Evolutionary conservation across 768 basidiomycete species (phyloP), one percentile per base, ranked within the genome.

Genomic region (Xerocomellus chrysenteron): DNA sequence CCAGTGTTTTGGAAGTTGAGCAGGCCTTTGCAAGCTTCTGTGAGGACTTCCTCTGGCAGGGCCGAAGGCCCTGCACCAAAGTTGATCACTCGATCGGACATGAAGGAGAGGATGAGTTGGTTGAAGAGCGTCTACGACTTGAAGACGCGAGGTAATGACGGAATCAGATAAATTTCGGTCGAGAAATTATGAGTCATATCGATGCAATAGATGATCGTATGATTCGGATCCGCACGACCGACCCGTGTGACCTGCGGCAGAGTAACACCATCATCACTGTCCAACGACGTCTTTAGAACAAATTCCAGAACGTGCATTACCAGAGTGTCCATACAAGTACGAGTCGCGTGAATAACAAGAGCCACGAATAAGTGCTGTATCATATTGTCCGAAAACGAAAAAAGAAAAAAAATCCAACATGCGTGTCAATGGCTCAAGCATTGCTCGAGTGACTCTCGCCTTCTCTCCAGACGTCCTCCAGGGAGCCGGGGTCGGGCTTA

Each of bases 61-160:
- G 91, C 88, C 19, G 94, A 97, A 16, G 97, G 97, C 1, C 97
- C 97, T 50, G 97, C 88, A 49, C 93, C 91, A 72, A 98, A 93
- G 78, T 99, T 98, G 68, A 89, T 82, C 36, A 85, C 80, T 51
- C 93, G 81, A 51, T 56, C 54, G 40, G 66, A 58, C 68, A 70
- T 70, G 52, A 33, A 19, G 39, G 24, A 45, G 56, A 44, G n/a
- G 45, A 35, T 42, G 51, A n/a, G 39, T 40, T 11, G 16, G 24
- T 42, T 10, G 26, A 35, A 24, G 47, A 21, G 35, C 19, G 17
- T 13, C 47, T 13, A 24, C 14, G 26, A 17, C 16, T 47, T 21
- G 28, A 19, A 43, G 24, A 11, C 10, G 14, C 45, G 17, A 32
- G 43, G 40, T 17, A n/a, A 36, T 12, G 11, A 28, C 5, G 26